phyloP scores from a whole-genome alignment of 179 eudicot genomes.

The Silene coronaria region DNA sequence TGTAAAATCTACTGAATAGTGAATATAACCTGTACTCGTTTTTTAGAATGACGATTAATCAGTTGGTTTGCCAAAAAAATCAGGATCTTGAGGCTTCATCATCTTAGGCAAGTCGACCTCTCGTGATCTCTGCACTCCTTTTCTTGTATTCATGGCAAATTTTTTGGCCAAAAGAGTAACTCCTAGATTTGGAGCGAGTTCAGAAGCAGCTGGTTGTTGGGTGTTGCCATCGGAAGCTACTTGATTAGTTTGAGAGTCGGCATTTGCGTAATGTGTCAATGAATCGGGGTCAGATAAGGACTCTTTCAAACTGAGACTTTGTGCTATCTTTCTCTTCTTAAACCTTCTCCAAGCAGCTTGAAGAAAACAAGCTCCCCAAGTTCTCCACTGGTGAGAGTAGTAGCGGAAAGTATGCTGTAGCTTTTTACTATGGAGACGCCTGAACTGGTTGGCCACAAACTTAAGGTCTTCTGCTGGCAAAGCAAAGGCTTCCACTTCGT shows the following conservation, averaged over 20 bases:
- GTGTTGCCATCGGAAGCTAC: conserved; percentile 12
- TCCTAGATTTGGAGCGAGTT: conserved; percentile 32
- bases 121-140: conserved; percentile 44
- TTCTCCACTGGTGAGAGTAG: conserved; percentile 78
- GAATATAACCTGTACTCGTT: background rate
- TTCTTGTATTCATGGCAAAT: conserved; percentile 53
- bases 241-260: conserved; percentile 19
- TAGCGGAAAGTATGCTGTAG: conserved; percentile 70
- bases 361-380: conserved; percentile 78
- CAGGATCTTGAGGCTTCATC: conserved; percentile 40
- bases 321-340: conserved; percentile 47
- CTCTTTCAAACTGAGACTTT: conserved; percentile 34
- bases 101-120: conserved; percentile 43
- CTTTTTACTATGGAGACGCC: conserved; percentile 77
- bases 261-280: conserved; percentile 19
- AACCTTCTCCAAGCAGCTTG: conserved; percentile 73
- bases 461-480: conserved; percentile 70
- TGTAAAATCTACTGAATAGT: background rate
- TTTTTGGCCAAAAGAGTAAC: conserved; percentile 32
- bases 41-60: conserved; percentile 5
- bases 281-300: conserved; percentile 33
- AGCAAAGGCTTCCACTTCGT: conserved; percentile 78
- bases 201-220: conserved; percentile 23
- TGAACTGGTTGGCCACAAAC: conserved; percentile 70
- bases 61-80: conserved; percentile 28